A percentile compares a stretch with the other conserved stretches of the same genome.
Conservation (phyloP, 192 early-diverging fungal genomes). For the Helicostylum pulchrum region DNA sequence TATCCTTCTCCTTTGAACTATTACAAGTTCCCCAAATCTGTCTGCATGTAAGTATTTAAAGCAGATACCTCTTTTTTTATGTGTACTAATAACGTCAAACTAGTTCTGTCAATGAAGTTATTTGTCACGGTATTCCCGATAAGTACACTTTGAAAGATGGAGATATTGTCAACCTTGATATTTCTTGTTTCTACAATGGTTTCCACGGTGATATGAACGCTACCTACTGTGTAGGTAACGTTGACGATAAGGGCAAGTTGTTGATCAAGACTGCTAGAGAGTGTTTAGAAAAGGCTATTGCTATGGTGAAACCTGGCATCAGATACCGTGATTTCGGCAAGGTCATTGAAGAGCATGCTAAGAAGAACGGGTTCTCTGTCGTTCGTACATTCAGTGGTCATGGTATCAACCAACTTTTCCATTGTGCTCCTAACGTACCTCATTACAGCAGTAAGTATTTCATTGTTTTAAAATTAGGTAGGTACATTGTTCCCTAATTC, state of each 20-base stretch:
- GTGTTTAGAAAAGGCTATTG: slow-evolving; percentile 91
- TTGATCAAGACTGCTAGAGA: slow-evolving; percentile 79
- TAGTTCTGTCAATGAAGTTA: slow-evolving; percentile 65
- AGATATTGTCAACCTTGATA: slow-evolving; percentile 95
- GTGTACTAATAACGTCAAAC: slow-evolving; percentile 5
- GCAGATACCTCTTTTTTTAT: not conserved
- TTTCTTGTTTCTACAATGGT: slow-evolving; percentile 84
- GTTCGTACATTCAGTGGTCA: slow-evolving; percentile 92
- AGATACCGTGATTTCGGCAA: slow-evolving; percentile 91
- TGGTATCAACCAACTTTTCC: slow-evolving; percentile 86
- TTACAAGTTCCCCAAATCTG: slow-evolving; percentile 92
- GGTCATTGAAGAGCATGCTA: slow-evolving; percentile 84
- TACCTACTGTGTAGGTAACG: slow-evolving; percentile 88
- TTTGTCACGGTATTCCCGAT: slow-evolving; percentile 99
- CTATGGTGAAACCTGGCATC: slow-evolving; percentile 85
- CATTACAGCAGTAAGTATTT: slow-evolving; percentile 76
- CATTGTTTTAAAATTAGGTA: too few relatives aligned
- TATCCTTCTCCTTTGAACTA: slow-evolving; percentile 99
- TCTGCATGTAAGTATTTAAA: slow-evolving; percentile 78
- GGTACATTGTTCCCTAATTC: not conserved
- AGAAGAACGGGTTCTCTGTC: slow-evolving; percentile 80
- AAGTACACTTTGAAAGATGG: slow-evolving; percentile 87
- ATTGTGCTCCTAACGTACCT: slow-evolving; percentile 84
- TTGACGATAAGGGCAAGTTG: slow-evolving; percentile 66
- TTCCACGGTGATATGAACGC: slow-evolving; percentile 94